Percentiles rank a stretch among this genome's conserved stretches.
phyloP scores from a whole-genome alignment of 768 basidiomycete species.

The Lyophyllum decastes region DNA sequence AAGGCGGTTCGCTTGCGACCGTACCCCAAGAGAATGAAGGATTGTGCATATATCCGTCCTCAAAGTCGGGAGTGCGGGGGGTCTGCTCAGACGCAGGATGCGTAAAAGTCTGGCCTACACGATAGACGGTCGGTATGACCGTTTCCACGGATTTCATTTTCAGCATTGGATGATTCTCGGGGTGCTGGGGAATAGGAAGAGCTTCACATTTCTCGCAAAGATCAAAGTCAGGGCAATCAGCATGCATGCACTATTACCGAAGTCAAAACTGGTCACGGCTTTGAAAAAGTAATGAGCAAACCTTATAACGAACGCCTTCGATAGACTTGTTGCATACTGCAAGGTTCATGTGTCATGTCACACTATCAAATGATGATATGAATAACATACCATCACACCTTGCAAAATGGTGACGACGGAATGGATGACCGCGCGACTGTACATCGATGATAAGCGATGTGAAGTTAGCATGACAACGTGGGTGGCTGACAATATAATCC shows the following conservation, averaged over 20 bases:
- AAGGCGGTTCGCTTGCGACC: neutral
- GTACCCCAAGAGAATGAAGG: constrained; percentile 4
- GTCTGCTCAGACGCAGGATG: neutral
- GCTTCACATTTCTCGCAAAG: constrained; percentile 81
- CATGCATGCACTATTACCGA: constrained; percentile 71
- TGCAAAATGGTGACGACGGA: constrained; percentile 46
- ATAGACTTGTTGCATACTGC: constrained; percentile 54
- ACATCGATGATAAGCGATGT: neutral
- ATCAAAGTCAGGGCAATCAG: constrained; percentile 78
- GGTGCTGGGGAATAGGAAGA: constrained; percentile 76
- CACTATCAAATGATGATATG: neutral
- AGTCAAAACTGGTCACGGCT: neutral
- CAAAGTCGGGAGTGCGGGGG: constrained; percentile 14
- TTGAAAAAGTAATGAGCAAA: constrained; percentile 22
- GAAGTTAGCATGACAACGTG: neutral
- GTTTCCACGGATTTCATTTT: constrained; percentile 65
- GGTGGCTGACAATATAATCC: constrained; percentile 57
- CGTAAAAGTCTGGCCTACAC: constrained; percentile 2
- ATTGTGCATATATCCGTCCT: constrained; percentile 19
- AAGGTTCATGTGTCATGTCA: neutral
- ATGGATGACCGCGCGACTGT: constrained; percentile 24
- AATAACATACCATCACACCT: constrained; percentile 54
- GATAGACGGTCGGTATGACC: constrained; percentile 35
- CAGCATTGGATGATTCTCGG: constrained; percentile 66
- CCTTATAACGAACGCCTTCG: constrained; percentile 73